Conservation (phyloP, 2,329 filamentous ascomycete genomes). For the Stachybotrys elegans region DNA sequence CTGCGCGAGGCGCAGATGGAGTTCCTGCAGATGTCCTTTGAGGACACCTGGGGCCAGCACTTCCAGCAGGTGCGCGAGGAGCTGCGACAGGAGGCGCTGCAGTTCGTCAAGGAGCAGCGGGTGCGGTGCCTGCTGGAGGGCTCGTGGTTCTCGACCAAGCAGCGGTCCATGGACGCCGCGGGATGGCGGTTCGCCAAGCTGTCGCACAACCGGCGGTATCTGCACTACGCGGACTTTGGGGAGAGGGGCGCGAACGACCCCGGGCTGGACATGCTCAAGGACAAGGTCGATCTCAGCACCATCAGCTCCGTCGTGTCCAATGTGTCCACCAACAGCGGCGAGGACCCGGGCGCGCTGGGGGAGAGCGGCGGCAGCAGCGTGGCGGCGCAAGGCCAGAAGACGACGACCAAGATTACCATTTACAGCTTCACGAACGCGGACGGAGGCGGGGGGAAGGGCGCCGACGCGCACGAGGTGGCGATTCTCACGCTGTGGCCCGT, state of each 20-base stretch:
- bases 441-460: slow-evolving; percentile 14
- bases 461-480: slow-evolving; percentile 56
- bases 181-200: slow-evolving; percentile 79
- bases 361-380: slow-evolving; percentile 38
- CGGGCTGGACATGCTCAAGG: slow-evolving; percentile 64
- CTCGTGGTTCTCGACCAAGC: slow-evolving; percentile 71
- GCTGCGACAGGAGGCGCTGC: slow-evolving; percentile 81
- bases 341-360: slow-evolving; percentile 28
- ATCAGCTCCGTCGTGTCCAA: slow-evolving; percentile 95
- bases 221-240: slow-evolving; percentile 86
- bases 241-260: slow-evolving; percentile 60
- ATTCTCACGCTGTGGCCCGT: slow-evolving; percentile 79
- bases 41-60: slow-evolving; percentile 91
- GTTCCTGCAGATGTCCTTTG: slow-evolving; percentile 82
- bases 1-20: slow-evolving; percentile 91
- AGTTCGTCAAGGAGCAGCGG: slow-evolving; percentile 96
- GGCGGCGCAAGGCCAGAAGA: slow-evolving; percentile 37
- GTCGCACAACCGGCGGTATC: slow-evolving; percentile 82
- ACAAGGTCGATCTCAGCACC: slow-evolving; percentile 80
- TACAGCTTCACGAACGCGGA: slow-evolving; percentile 59
- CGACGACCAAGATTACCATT: slow-evolving; percentile 85
- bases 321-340: slow-evolving; percentile 65
- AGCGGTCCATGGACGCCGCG: slow-evolving; percentile 30
- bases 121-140: slow-evolving; percentile 85
- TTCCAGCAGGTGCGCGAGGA: slow-evolving; percentile 87